phyloP scores from a whole-genome alignment of 495 filamentous ascomycete species.

The Hypoxylon intermedium region DNA sequence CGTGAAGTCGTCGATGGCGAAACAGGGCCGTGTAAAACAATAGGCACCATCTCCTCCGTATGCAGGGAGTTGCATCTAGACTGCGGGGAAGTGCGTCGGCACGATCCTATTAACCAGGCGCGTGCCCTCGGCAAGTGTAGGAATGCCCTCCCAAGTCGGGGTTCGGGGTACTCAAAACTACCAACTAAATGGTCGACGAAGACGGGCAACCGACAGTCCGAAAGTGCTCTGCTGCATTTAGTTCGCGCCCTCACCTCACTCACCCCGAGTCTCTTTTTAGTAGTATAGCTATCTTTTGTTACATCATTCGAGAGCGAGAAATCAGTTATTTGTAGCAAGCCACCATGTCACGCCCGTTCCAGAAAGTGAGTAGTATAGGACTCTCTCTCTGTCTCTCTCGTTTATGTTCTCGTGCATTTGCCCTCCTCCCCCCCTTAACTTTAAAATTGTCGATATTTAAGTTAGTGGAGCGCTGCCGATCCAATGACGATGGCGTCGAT shows the following conservation, averaged over 20 bases:
- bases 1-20: not conserved
- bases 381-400: too few relatives aligned
- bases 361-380: conserved; percentile 21
- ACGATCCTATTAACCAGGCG: conserved; percentile 29
- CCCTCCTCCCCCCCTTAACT: too few relatives aligned
- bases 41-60: conserved; percentile 18
- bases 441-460: too few relatives aligned
- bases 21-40: not conserved
- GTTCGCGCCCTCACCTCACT: not conserved
- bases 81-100: conserved; percentile 36
- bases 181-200: conserved; percentile 11
- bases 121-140: conserved; percentile 32
- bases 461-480: too few relatives aligned
- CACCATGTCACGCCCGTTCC: conserved; percentile 34
- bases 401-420: too few relatives aligned
- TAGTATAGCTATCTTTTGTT: not conserved
- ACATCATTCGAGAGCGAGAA: not conserved
- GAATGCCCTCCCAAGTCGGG: conserved; percentile 12
- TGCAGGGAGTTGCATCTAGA: conserved; percentile 22
- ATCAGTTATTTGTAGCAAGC: conserved; percentile 5
- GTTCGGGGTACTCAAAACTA: conserved; percentile 9
- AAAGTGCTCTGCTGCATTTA: not conserved
- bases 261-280: conserved; percentile 15
- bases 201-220: not conserved
- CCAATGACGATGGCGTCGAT: too few relatives aligned